A percentile compares a stretch with the other conserved stretches of the same genome.
These are phyloP conservation scores for Termitomyces sp. DNA, from an alignment of 768 basidiomycete species.

Conservation along the genomic window DNA sequence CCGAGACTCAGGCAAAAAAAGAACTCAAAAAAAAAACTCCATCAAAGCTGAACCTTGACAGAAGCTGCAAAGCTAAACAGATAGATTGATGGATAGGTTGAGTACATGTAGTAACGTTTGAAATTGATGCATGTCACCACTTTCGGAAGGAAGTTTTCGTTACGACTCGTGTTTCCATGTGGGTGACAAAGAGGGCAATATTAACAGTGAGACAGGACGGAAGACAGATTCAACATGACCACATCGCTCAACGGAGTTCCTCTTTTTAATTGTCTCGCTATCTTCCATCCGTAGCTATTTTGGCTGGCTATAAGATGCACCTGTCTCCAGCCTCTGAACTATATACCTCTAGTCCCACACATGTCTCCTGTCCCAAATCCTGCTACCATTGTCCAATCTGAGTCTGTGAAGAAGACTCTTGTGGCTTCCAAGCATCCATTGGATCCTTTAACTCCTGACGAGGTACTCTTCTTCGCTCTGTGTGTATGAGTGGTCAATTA, in stretches of 20 bases:
- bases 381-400: conserved; percentile 14
- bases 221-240: background rate
- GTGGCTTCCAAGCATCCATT: conserved; percentile 45
- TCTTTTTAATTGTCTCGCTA: background rate
- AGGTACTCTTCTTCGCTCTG: conserved; percentile 34
- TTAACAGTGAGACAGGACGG: background rate
- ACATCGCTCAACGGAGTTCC: background rate
- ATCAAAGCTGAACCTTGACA: background rate
- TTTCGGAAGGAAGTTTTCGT: background rate
- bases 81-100: no score
- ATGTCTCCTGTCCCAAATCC: conserved; percentile 15
- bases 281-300: background rate
- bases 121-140: no score
- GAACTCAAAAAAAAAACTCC: no score
- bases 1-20: no score
- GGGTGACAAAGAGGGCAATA: background rate
- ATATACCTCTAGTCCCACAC: conserved; percentile 8
- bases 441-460: conserved; percentile 60
- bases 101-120: no score
- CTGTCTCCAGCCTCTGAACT: conserved; percentile 1
- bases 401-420: conserved; percentile 11
- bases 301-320: background rate
- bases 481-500: background rate
- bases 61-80: background rate
- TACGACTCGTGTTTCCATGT: background rate